Evolutionary conservation across 2,329 filamentous ascomycete genomes (phyloP).

Genomic region (Calonectria crousiana): DNA sequence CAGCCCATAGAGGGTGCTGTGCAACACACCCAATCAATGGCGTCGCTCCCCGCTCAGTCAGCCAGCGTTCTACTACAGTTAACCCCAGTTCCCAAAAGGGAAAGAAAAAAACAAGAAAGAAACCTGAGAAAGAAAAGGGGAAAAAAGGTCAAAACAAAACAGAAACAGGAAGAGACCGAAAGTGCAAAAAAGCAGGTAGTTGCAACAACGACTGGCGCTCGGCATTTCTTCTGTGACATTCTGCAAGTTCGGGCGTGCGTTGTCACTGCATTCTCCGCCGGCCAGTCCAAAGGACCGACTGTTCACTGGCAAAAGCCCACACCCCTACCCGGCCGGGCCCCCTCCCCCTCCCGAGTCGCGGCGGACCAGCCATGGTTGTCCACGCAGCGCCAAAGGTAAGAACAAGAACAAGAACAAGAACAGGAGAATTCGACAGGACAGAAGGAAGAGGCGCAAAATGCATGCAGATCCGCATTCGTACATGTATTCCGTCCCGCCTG

Average conservation of each 20-base stretch:
- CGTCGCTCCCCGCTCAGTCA: not conserved
- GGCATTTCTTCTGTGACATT: conserved; percentile 6
- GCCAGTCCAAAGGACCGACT: conserved; percentile 25
- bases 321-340: conserved; percentile 3
- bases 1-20: not conserved
- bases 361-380: conserved; percentile 34
- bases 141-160: not conserved
- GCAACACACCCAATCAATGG: conserved; percentile 17
- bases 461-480: conserved; percentile 23
- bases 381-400: conserved; percentile 33
- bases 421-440: not conserved
- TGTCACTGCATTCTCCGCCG: conserved; percentile 44
- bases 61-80: not conserved
- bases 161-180: conserved; percentile 6
- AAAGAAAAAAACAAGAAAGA: not conserved
- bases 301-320: conserved; percentile 15
- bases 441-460: conserved; percentile 8
- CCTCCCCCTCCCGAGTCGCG: conserved; percentile 1
- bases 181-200: not conserved
- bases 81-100: not conserved
- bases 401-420: conserved; percentile 18
- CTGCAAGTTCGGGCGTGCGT: conserved; percentile 40
- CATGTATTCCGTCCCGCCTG: conserved; percentile 17
- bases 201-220: not conserved
- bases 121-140: not conserved